Evolutionary conservation across 2,329 filamentous ascomycete species (phyloP).

Genomic region (Fusarium hainanense): DNA sequence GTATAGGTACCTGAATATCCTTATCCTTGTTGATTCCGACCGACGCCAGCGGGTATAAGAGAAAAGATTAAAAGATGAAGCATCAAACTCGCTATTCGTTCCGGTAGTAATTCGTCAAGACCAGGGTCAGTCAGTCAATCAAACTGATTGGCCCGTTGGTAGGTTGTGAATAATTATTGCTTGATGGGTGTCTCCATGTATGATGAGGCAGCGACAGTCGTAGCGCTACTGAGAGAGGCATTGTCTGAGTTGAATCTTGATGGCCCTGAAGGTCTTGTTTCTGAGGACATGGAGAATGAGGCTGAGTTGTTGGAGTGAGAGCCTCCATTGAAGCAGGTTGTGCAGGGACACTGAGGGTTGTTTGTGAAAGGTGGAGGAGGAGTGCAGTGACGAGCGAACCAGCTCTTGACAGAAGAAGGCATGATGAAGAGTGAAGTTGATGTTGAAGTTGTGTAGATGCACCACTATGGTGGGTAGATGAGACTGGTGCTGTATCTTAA

Average conservation of each 20-base stretch:
- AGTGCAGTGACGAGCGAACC: constrained; percentile 56
- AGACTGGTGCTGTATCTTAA: background rate
- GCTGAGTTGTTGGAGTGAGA: constrained; percentile 34
- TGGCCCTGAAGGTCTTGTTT: background rate
- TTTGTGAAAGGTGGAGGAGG: constrained; percentile 53
- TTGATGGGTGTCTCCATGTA: constrained; percentile 40
- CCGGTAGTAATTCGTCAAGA: constrained; percentile 18
- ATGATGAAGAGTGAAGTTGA: constrained; percentile 34
- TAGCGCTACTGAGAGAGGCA: constrained; percentile 41
- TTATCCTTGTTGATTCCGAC: constrained; percentile 25
- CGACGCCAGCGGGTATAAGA: constrained; percentile 42
- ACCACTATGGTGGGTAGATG: background rate
- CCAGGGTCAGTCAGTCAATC: background rate
- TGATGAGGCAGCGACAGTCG: constrained; percentile 35
- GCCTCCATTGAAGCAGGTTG: constrained; percentile 49
- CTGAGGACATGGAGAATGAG: constrained; percentile 23
- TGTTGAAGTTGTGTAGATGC: background rate
- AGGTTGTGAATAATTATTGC: constrained; percentile 25
- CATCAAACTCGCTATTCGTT: constrained; percentile 13
- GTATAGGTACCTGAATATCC: constrained; percentile 1
- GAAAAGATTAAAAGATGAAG: background rate
- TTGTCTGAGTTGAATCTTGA: constrained; percentile 37
- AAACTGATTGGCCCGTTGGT: background rate
- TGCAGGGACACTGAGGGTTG: constrained; percentile 52
- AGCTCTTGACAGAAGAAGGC: constrained; percentile 50